A percentile compares a stretch with the other conserved stretches of the same genome.
Evolutionary conservation across 2,329 filamentous ascomycete species (phyloP).

Genomic region (Basipetospora chlamydospora): DNA sequence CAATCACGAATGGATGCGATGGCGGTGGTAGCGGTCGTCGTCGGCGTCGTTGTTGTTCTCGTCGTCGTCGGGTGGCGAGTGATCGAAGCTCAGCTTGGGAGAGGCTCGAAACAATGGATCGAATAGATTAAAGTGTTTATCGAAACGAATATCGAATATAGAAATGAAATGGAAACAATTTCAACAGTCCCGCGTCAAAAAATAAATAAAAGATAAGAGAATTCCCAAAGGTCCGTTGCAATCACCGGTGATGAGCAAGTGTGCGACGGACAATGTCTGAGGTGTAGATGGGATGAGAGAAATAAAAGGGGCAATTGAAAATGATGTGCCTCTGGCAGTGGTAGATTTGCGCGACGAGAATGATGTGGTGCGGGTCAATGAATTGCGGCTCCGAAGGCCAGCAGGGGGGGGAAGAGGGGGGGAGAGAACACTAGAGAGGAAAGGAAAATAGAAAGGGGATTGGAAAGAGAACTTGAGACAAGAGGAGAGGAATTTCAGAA

Average conservation of each 20-base stretch:
- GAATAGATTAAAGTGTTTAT: conserved; percentile 26
- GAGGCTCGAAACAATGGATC: conserved; percentile 17
- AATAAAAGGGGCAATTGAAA: conserved; percentile 5
- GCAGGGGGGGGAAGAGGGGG: conserved; percentile 16
- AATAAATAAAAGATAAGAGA: too few relatives aligned
- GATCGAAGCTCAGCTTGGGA: conserved; percentile 9
- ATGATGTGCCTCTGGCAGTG: conserved; percentile 14
- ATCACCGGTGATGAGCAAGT: conserved; percentile 12
- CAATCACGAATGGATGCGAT: too few relatives aligned
- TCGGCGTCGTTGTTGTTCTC: conserved; percentile 4
- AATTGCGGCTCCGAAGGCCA: conserved; percentile 14
- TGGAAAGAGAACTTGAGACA: conserved; percentile 6
- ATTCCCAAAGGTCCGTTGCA: conserved; percentile 14
- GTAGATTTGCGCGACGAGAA: conserved; percentile 10
- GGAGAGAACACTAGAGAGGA: conserved; percentile 19
- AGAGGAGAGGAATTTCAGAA: conserved; percentile 18
- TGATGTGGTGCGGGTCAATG: conserved; percentile 4
- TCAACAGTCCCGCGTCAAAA: conserved; percentile 11
- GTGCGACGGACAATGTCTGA: conserved; percentile 17
- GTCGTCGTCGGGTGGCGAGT: conserved; percentile 12
- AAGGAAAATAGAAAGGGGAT: too few relatives aligned
- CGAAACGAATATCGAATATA: conserved; percentile 21
- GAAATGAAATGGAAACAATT: conserved; percentile 17
- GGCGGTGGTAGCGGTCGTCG: too few relatives aligned
- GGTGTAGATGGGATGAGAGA: conserved; percentile 9